A percentile compares a stretch with the other conserved stretches of the same genome.
Conservation (phyloP, 169 alveolate genomes). For the Eimeria falciformis region DNA sequence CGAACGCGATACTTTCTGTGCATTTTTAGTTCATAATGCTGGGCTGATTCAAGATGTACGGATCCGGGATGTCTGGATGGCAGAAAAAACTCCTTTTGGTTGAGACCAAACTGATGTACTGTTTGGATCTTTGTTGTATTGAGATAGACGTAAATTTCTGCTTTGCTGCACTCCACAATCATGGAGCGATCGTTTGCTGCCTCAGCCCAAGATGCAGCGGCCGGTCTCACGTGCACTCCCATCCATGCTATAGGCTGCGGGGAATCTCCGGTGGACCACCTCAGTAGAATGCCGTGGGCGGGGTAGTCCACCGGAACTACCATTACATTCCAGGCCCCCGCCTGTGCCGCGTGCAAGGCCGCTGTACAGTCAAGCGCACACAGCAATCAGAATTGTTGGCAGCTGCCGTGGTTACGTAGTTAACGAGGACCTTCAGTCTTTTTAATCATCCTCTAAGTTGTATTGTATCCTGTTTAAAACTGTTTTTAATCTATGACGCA, state of each 20-base stretch:
- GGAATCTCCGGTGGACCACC: conserved; percentile 78
- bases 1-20: conserved; percentile 42
- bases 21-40: conserved; percentile 39
- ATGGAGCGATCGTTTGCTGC: conserved; percentile 17
- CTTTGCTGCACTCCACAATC: not conserved
- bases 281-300: conserved; percentile 79
- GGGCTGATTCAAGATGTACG: conserved; percentile 50
- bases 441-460: not conserved
- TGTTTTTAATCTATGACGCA: not conserved
- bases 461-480: not conserved
- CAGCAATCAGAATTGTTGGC: not conserved
- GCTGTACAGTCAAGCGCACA: not conserved
- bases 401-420: not conserved
- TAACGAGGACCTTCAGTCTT: not conserved
- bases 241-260: conserved; percentile 77
- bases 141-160: conserved; percentile 70
- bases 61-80: conserved; percentile 81
- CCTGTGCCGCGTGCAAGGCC: conserved; percentile 50
- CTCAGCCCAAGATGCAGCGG: conserved; percentile 75
- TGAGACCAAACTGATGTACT: conserved; percentile 79
- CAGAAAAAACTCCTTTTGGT: conserved; percentile 80
- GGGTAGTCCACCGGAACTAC: conserved; percentile 81
- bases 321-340: conserved; percentile 81
- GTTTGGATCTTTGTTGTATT: conserved; percentile 24
- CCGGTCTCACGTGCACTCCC: conserved; percentile 80